Conservation (phyloP, 805 yeast species). For the Monosporozyma aerobia region DNA sequence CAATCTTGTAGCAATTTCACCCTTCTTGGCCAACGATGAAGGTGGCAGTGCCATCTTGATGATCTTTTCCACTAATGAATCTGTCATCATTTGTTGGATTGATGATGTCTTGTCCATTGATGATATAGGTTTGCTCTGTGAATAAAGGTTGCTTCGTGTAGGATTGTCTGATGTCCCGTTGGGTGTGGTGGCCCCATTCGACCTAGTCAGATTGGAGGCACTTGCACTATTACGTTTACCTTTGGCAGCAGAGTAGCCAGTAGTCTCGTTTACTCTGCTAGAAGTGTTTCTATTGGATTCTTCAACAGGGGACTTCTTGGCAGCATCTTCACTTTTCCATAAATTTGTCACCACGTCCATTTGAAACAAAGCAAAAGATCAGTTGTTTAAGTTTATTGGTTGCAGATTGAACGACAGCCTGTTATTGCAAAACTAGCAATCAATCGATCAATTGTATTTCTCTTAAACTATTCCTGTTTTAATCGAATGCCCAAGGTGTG, state of each 20-base stretch:
- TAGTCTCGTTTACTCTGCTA: neutral
- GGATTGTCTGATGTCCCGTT: neutral
- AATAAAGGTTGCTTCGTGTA: neutral
- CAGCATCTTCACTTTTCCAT: neutral
- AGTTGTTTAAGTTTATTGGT: neutral
- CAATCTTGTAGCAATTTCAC: slow-evolving; percentile 44
- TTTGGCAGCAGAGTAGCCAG: neutral
- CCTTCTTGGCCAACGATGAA: slow-evolving; percentile 37
- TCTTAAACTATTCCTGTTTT: neutral
- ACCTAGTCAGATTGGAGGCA: neutral
- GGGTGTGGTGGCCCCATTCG: neutral
- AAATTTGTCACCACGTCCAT: slow-evolving; percentile 1
- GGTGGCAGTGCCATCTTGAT: slow-evolving; percentile 67
- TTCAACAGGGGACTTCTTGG: neutral
- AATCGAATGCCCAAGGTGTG: neutral
- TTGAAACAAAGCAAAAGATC: neutral
- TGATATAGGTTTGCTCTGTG: neutral
- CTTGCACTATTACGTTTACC: neutral
- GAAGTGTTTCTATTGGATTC: neutral
- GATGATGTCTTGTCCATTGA: slow-evolving; percentile 5
- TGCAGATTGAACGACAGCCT: no score
- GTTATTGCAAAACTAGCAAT: neutral
- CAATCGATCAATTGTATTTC: neutral
- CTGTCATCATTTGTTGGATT: slow-evolving; percentile 40
- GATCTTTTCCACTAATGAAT: slow-evolving; percentile 63